Evolutionary conservation across 116 monocot species (phyloP), one percentile per base, ranked within the genome.

Genomic region (Trichopus zeylanicus): DNA sequence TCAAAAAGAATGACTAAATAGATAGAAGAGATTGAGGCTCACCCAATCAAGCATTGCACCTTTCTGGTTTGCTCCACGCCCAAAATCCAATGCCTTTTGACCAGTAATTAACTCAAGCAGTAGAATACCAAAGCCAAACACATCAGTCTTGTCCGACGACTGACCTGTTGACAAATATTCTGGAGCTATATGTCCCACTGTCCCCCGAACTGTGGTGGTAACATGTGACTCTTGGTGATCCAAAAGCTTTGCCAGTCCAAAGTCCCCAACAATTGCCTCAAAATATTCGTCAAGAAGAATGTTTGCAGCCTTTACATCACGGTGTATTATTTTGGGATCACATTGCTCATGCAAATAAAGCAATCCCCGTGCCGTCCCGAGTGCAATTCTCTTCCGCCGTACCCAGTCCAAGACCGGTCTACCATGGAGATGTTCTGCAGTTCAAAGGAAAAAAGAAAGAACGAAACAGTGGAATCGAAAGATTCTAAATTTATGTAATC

Each of bases 1-100:
- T n/a, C n/a, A n/a, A n/a, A n/a, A n/a, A n/a, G n/a, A n/a, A n/a
- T n/a, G n/a, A n/a, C n/a, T 29, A n/a, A 19, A 0, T 20, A 7
- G 48, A 20, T n/a, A 8, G 9, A 32, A 51, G 26, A 63, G 31
- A 2, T 7, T 27, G 28, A 49, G 47, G 31, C 79, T 73, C 68
- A 97, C 97, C 83, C 97, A 97, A 61, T 97, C 91, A 63, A 97
- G 91, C 90, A 90, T 84, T 29, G 75, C 91, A 7, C 97, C 91
- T 70, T 97, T 97, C 62, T 87, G 87, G 20, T 75, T 84, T 9
- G 81, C 79, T 10, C 62, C 38, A 5, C 84, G 56, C 46, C 91
- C 91, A 62, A 97, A 84, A 74, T 97, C 87, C 28, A 97, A 37
- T 47, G 97, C 97, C 55, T 82, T 90, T 51, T 87, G 97, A 46